Conservation (phyloP, 495 filamentous ascomycete species). For the Podospora appendiculata region DNA sequence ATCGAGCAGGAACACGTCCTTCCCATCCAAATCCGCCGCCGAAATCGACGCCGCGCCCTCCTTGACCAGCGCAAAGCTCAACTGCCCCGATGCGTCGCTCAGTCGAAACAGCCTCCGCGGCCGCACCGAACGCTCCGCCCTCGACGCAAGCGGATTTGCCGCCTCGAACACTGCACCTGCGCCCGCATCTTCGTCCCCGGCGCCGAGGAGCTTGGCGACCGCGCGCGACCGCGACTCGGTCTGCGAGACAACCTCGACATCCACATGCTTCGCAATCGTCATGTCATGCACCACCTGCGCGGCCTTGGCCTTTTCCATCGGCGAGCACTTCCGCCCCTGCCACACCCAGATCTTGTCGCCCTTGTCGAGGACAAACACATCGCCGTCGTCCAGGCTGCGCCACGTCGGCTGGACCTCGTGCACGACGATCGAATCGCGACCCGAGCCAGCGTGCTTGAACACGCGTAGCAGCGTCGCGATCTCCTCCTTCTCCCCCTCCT, state of each 20-base stretch:
- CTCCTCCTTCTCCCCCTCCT: slow-evolving; percentile 30
- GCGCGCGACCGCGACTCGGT: slow-evolving; percentile 43
- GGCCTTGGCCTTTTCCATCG: slow-evolving; percentile 58
- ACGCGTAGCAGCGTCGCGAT: slow-evolving; percentile 45
- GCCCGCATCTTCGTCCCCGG: slow-evolving; percentile 26
- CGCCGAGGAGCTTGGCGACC: slow-evolving; percentile 49
- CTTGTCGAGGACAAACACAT: slow-evolving; percentile 54
- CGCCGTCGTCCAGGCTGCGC: slow-evolving; percentile 51
- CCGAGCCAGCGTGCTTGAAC: slow-evolving; percentile 40
- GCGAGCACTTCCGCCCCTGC: slow-evolving; percentile 55
- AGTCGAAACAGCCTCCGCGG: slow-evolving; percentile 45
- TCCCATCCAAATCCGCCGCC: slow-evolving; percentile 39
- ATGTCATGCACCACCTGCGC: slow-evolving; percentile 56
- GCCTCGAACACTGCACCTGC: slow-evolving; percentile 24
- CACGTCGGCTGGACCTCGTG: slow-evolving; percentile 55
- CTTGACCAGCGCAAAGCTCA: slow-evolving; percentile 47
- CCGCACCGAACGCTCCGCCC: background rate
- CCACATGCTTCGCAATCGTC: slow-evolving; percentile 51
- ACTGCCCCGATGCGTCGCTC: slow-evolving; percentile 44
- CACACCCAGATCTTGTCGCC: slow-evolving; percentile 57
- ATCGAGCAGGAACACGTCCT: slow-evolving; percentile 54
- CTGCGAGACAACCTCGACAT: slow-evolving; percentile 55
- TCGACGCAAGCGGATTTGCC: slow-evolving; percentile 17
- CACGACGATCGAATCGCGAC: slow-evolving; percentile 44
- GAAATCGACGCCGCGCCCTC: slow-evolving; percentile 37